A percentile compares a stretch with the other conserved stretches of the same genome.
Conservation (phyloP, 805 yeast species). For the Lachancea nothofagi region DNA sequence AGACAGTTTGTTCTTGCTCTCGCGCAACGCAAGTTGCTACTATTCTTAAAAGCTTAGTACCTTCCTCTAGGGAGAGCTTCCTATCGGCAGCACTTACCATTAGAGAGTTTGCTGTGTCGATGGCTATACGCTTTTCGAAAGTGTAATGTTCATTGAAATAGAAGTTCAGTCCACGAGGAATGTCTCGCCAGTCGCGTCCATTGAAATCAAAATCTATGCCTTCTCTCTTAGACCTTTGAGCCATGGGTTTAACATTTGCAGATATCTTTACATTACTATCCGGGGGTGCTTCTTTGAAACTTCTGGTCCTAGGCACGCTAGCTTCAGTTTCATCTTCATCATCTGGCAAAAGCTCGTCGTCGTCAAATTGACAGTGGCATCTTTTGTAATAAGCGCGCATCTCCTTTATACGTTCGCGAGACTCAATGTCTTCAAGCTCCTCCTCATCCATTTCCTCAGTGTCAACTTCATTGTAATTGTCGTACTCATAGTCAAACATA, state of each 20-base stretch:
- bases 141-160: conserved; percentile 26
- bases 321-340: conserved; percentile 28
- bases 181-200: conserved; percentile 70
- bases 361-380: conserved; percentile 37
- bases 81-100: conserved; percentile 18
- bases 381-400: conserved; percentile 25
- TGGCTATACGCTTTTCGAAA: conserved; percentile 17
- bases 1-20: conserved; percentile 36
- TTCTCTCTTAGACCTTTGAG: conserved; percentile 32
- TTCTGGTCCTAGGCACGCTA: conserved; percentile 13
- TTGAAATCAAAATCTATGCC: conserved; percentile 48
- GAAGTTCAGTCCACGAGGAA: conserved; percentile 55
- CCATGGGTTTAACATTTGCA: conserved; percentile 21
- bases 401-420: conserved; percentile 18
- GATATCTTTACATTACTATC: conserved; percentile 1
- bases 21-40: conserved; percentile 49
- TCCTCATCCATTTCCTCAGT: conserved; percentile 24
- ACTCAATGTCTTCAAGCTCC: conserved; percentile 18
- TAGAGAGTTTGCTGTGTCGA: conserved; percentile 14
- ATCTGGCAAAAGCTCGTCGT: conserved; percentile 27
- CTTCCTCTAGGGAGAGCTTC: conserved; percentile 16
- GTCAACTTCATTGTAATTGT: conserved; percentile 36
- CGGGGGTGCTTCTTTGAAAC: conserved; percentile 12
- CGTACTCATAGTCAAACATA: conserved; percentile 53
- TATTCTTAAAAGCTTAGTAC: conserved; percentile 28